These are phyloP conservation scores for Cucumis sativus DNA, from an alignment of 306 rosid species.

Conservation along the genomic window Cucumber_9930_V3 NC_026655.2:30451501-30452000, in stretches of 20 bases:
- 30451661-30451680: not conserved
- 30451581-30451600: conserved; percentile 21
- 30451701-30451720: conserved; percentile 1
- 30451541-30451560: conserved; percentile 90
- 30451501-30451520: conserved; percentile 51
- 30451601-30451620: not conserved
- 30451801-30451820: no score
- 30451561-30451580: conserved; percentile 72
- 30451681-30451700: not conserved
- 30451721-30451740: not conserved
- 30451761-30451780: no score
- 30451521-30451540: conserved; percentile 84
- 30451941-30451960: not conserved
- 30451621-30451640: not conserved
- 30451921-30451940: not conserved
- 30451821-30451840: no score
- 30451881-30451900: no score
- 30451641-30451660: not conserved
- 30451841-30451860: no score
- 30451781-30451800: no score
- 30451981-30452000: not conserved
- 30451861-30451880: no score
- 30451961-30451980: not conserved
- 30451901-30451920: no score
- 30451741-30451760: not conserved